Evolutionary conservation across 768 basidiomycete genomes (phyloP).

Genomic region (Suillus subalutaceus): DNA sequence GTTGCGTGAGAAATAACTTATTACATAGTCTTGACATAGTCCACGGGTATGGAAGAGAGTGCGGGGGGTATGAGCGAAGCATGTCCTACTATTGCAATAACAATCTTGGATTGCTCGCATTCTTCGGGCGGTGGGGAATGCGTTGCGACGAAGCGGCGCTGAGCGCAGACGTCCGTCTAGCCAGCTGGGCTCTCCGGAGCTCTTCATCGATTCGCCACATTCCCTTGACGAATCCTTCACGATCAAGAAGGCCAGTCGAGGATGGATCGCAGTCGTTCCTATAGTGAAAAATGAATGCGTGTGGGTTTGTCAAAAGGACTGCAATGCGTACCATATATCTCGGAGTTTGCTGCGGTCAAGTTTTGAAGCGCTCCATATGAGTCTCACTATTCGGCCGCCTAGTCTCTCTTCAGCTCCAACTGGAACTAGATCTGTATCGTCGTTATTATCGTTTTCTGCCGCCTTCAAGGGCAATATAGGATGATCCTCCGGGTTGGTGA

Average conservation of each 20-base stretch:
- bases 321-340: constrained; percentile 63
- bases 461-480: constrained; percentile 16
- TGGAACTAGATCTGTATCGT: constrained; percentile 27
- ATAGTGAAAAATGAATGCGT: constrained; percentile 11
- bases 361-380: constrained; percentile 66
- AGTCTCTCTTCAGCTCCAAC: constrained; percentile 51
- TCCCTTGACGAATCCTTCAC: constrained; percentile 70
- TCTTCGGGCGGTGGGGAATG: constrained; percentile 34
- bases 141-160: constrained; percentile 37
- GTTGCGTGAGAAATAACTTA: not conserved
- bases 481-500: constrained; percentile 47
- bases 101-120: constrained; percentile 14
- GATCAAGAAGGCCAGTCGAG: constrained; percentile 57
- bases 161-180: constrained; percentile 33
- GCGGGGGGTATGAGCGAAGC: not conserved
- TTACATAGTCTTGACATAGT: constrained; percentile 1
- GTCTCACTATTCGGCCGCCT: constrained; percentile 56
- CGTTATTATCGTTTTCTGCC: constrained; percentile 22
- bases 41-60: constrained; percentile 3
- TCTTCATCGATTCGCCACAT: constrained; percentile 92
- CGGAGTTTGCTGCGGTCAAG: constrained; percentile 54
- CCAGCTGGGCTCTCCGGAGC: constrained; percentile 59
- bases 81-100: constrained; percentile 14
- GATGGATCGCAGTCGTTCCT: constrained; percentile 75
- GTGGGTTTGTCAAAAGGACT: constrained; percentile 6